Evolutionary conservation across 1,284 basidiomycete genomes (phyloP), one percentile per base, ranked within the genome.

Genomic region (Athelia sp.): DNA sequence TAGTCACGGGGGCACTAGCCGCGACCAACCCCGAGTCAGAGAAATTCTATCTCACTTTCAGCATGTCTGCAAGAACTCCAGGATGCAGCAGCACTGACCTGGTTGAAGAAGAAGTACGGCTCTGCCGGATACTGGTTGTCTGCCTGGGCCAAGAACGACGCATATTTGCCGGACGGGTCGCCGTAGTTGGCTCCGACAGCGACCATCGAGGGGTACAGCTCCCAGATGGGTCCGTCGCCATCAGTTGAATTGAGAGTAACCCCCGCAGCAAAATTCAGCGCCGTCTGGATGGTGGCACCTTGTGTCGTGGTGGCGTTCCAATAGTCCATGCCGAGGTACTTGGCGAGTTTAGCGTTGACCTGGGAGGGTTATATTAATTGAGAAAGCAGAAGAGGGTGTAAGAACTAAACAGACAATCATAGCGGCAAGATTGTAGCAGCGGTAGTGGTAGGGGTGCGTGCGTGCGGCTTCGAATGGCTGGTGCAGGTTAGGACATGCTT

Each of bases 401-500:
- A 47, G 49, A 23, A 29, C 6, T 4, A 13, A 45, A 56, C 78
- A 65, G 55, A 83, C 81, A 47, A 85, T 81, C 77, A 86, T 81
- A 21, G 78, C 83, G 13, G 81, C 81, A 24, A 87, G 66, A 56
- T 86, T 86, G 64, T 82, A 85, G 18, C 74, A 72, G 11, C 78
- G 73, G 58, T 86, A 85, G 59, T 85, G 83, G 58, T 78, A 84
- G 3, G 82, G 80, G 15, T 78, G 70, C 2, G 81, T 82, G n/a
- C 83, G 74, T 3, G 65, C 68, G 4, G 80, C 76, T 64, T 87
- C 79, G n/a, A 75, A 60, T 11, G 78, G 78, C 73, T 80, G 40
- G 17, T 11, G 32, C 26, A 13, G 24, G 36, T 21, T 13, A 29
- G 45, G 54, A 40, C 36, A 1, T 47, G 31, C 19, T 26, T 42